Base-by-base conservation (phyloP, 495 filamentous ascomycete species). In the Cenococcum geophilum region DNA sequence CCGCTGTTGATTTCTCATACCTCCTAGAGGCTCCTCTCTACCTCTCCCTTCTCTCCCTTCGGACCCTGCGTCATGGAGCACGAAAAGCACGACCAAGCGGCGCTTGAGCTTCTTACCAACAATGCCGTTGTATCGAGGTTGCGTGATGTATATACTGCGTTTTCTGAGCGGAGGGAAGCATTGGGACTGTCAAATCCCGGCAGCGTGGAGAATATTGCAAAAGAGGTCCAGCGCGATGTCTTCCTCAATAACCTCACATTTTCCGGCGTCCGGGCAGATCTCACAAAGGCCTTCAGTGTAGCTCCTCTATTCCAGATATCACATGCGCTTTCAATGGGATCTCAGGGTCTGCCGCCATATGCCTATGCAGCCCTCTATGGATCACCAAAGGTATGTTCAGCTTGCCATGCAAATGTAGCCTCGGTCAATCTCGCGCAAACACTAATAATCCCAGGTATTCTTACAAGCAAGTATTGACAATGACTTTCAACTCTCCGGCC, bases 201-300 rank as follows among this genome's bases (percentile, higher is more conserved):
- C 56, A 88, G 87, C 23, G 84, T 97, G 58, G 93, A 99, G 74
- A 88, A 89, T 69, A 86, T 99, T 71, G 85, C 86, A 58, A 82
- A 88, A 66, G 93, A 99, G 80, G 91, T 96, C 48, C 85, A 93
- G 76, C 90, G 91, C 72, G 91, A 96, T 79, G 92, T 96, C 50
- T 85, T 97, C 73, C 83, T 96, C 65, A 91, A 85, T 74, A 96
- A 96, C 77, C 88, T 89, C 71, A 93, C 92, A 83, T 97, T 97
- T 80, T 82, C 88, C 20, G 95, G 95, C 59, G 81, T 99, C 71
- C 87, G 91, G 64, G 95, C 93, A 70, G 95, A 99, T 74, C 76
- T 97, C 70, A 96, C 88, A 64, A 99, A 97, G 81, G 86, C 88
- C 67, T 92, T 97, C 77, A 89, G 89, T 79, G 81, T 96, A 70